Percentiles rank a stretch among this genome's conserved stretches.
phyloP scores from a whole-genome alignment of 352 stramenopile species.

The Bremia lactucae region DNA sequence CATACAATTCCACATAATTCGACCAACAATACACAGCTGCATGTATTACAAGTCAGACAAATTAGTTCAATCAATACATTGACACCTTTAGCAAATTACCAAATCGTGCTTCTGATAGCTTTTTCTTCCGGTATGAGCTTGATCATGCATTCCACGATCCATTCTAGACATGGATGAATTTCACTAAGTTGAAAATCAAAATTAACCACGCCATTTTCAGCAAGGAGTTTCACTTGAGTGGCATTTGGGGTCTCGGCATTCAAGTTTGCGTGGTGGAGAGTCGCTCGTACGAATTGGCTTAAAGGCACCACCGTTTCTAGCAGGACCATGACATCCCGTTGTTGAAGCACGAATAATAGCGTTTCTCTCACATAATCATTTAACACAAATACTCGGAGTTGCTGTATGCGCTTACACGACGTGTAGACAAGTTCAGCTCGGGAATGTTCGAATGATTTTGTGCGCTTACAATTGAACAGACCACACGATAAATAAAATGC shows the following conservation, averaged over 20 bases:
- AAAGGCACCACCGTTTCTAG: conserved; percentile 56
- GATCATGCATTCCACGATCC: conserved; percentile 27
- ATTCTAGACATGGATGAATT: conserved; percentile 22
- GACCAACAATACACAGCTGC: conserved; percentile 55
- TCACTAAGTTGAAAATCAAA: conserved; percentile 25
- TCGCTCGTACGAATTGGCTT: conserved; percentile 51
- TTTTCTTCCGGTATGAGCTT: conserved; percentile 17
- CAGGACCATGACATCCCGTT: conserved; percentile 16
- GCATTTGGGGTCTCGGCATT: conserved; percentile 8
- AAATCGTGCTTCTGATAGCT: conserved; percentile 17
- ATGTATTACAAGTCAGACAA: conserved; percentile 1
- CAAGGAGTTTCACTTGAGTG: background rate
- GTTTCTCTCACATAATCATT: conserved; percentile 44
- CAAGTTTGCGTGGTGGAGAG: conserved; percentile 58
- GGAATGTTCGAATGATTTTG: conserved; percentile 55
- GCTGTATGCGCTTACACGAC: conserved; percentile 15
- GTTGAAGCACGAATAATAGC: conserved; percentile 17
- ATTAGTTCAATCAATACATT: background rate
- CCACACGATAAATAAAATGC: conserved; percentile 72
- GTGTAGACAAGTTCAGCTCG: background rate
- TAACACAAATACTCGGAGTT: conserved; percentile 53
- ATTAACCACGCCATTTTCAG: background rate
- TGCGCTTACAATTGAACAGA: conserved; percentile 51
- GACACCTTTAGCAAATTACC: conserved; percentile 5
- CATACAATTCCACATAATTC: conserved; percentile 53